Conservation (phyloP, 805 yeast genomes). For the Brettanomyces bruxellensis region DNA sequence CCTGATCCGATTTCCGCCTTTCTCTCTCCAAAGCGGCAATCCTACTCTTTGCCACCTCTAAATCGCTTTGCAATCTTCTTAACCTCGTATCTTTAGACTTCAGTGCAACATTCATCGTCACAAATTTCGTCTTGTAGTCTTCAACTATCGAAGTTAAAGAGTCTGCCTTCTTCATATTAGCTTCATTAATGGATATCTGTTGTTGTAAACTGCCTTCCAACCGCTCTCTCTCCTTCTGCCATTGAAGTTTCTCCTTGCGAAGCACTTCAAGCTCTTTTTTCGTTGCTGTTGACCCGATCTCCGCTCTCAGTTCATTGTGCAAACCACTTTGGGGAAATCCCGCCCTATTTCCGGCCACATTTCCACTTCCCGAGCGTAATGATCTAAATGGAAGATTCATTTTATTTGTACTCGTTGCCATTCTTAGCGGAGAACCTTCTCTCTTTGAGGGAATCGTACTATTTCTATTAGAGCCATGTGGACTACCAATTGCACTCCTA, state of each 20-base stretch:
- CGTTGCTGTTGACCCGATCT: slow-evolving; percentile 6
- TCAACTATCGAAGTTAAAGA: slow-evolving; percentile 29
- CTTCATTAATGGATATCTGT: slow-evolving; percentile 16
- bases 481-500: not conserved
- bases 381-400: not conserved
- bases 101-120: slow-evolving; percentile 38
- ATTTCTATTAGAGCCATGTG: not conserved
- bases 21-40: slow-evolving; percentile 24
- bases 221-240: slow-evolving; percentile 29
- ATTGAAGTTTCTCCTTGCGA: slow-evolving; percentile 42
- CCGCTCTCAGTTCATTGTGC: not conserved
- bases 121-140: slow-evolving; percentile 39
- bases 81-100: slow-evolving; percentile 68
- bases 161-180: slow-evolving; percentile 26
- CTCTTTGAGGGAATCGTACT: not conserved
- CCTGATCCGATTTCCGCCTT: slow-evolving; percentile 5
- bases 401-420: not conserved
- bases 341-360: not conserved
- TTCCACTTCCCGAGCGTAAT: not conserved
- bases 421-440: not conserved
- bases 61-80: slow-evolving; percentile 48
- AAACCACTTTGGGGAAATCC: no score
- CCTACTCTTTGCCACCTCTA: slow-evolving; percentile 47
- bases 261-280: slow-evolving; percentile 43
- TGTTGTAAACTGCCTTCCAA: slow-evolving; percentile 22